Evolutionary conservation across 441 rosid genomes (phyloP).

Genomic region (Metrosideros polymorpha): DNA sequence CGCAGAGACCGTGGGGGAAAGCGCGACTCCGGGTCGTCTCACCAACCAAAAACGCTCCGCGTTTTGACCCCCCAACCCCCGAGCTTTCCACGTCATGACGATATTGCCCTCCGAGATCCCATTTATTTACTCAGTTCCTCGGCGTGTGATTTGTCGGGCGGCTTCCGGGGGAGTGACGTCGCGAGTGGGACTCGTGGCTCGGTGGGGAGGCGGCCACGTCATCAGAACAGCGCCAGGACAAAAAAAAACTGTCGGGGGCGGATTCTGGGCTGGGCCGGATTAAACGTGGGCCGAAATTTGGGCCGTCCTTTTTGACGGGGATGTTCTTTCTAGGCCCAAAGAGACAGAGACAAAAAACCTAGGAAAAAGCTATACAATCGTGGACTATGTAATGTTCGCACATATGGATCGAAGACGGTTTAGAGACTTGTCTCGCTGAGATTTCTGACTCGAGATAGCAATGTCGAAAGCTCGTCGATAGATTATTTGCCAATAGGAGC

Average conservation of each 20-base stretch:
- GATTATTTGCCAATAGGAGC: background rate
- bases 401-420: background rate
- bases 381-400: background rate
- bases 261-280: background rate
- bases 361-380: accelerated
- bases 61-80: background rate
- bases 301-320: background rate
- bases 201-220: background rate
- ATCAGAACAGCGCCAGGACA: background rate
- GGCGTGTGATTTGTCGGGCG: background rate
- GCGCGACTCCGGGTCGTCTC: background rate
- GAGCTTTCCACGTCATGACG: background rate
- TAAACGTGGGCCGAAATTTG: background rate
- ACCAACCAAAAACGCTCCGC: background rate
- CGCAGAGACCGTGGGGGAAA: background rate
- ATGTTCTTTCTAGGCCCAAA: background rate
- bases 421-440: background rate
- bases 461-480: background rate
- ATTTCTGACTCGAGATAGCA: background rate
- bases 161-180: background rate
- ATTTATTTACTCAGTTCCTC: background rate
- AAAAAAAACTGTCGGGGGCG: background rate
- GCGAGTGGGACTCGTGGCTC: background rate
- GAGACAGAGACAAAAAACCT: accelerated
- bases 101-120: background rate